Evolutionary conservation across 768 basidiomycete genomes (phyloP).

Genomic region (Pulveroboletus frians): DNA sequence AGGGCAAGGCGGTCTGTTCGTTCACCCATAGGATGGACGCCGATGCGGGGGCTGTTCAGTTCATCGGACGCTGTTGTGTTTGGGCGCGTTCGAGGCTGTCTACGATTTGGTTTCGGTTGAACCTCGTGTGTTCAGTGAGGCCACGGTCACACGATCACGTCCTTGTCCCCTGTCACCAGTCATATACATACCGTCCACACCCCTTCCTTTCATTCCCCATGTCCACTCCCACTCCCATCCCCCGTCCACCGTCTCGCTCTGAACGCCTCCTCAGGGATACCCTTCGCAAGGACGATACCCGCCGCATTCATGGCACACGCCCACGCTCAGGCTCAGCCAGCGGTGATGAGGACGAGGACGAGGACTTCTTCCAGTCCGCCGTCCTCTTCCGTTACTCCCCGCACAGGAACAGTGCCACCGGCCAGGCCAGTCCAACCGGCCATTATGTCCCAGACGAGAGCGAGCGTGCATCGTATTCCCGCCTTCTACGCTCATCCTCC

Average conservation of each 20-base stretch:
- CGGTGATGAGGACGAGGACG: constrained; percentile 23
- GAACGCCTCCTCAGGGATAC: constrained; percentile 54
- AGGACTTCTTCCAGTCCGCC: constrained; percentile 27
- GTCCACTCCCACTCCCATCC: constrained; percentile 10
- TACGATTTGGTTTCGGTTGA: not conserved
- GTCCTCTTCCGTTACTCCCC: constrained; percentile 23
- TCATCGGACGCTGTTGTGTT: too few relatives aligned
- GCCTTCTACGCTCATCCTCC: constrained; percentile 24
- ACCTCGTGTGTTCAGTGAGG: constrained; percentile 17
- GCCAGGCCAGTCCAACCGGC: constrained; percentile 9
- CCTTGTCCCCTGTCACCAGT: constrained; percentile 15
- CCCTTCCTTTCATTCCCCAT: constrained; percentile 9
- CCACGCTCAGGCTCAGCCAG: constrained; percentile 25
- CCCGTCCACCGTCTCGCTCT: constrained; percentile 45
- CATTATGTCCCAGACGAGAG: constrained; percentile 33
- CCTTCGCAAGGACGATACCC: constrained; percentile 45
- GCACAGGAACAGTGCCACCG: constrained; percentile 18
- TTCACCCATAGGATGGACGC: too few relatives aligned
- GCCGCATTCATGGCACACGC: constrained; percentile 26
- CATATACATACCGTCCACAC: constrained; percentile 17
- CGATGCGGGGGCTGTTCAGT: not conserved
- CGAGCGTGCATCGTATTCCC: constrained; percentile 23
- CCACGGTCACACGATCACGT: constrained; percentile 25
- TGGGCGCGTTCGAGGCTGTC: not conserved
- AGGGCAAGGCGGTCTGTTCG: too few relatives aligned